phyloP scores from a whole-genome alignment of 257 asterid species.

The Primulina huaijiensis region DNA sequence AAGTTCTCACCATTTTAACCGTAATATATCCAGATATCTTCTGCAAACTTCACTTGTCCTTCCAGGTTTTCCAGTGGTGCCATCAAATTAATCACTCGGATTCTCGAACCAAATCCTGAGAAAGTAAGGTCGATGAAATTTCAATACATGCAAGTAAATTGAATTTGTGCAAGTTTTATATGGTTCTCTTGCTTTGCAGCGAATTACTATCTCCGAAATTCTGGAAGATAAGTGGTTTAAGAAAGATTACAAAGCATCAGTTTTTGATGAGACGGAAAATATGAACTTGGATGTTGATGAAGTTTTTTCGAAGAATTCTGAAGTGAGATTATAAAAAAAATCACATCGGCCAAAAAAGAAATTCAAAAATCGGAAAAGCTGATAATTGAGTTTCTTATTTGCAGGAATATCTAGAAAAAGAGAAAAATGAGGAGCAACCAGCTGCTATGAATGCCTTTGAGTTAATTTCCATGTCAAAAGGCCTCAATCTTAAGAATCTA shows the following conservation, averaged over 20 bases:
- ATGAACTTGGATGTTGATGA: conserved; percentile 83
- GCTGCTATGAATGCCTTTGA: conserved; percentile 91
- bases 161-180: neutral
- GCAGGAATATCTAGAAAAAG: conserved; percentile 78
- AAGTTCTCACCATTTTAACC: conserved; percentile 21
- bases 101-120: conserved; percentile 17
- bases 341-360: neutral
- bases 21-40: conserved; percentile 15
- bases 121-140: conserved; percentile 23
- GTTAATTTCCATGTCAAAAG: conserved; percentile 90
- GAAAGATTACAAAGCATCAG: conserved; percentile 76
- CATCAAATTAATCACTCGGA: conserved; percentile 11
- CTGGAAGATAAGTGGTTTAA: conserved; percentile 85
- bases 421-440: conserved; percentile 74
- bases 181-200: conserved; percentile 40
- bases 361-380: neutral
- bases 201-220: conserved; percentile 67
- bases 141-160: too few relatives aligned
- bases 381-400: neutral
- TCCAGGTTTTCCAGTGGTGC: conserved; percentile 18
- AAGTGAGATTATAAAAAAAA: conserved; percentile 39
- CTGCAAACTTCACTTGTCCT: conserved; percentile 13
- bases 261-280: conserved; percentile 72
- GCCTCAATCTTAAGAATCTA: conserved; percentile 84
- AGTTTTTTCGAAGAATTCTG: conserved; percentile 79